Percentiles rank a stretch among this genome's conserved stretches.
Conservation (phyloP, 2,329 filamentous ascomycete species). For the Pseudodiploospora longispora region DNA sequence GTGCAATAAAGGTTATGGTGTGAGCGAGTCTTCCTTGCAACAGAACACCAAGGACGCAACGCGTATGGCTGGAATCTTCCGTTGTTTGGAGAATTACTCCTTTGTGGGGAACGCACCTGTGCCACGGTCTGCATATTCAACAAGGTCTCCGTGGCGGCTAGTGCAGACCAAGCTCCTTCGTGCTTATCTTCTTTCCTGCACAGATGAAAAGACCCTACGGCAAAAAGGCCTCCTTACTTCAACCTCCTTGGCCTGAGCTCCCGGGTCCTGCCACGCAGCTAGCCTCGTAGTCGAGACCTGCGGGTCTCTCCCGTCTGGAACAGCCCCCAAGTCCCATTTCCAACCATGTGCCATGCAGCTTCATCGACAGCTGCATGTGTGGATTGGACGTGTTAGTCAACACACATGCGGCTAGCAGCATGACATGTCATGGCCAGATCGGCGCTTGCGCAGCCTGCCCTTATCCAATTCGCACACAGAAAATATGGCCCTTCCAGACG, state of each 20-base stretch:
- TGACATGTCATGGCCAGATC: neutral
- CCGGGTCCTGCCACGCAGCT: neutral
- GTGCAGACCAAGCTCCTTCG: neutral
- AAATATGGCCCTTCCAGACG: too few species aligned
- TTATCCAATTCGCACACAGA: neutral
- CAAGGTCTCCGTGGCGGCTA: neutral
- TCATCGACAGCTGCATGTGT: neutral
- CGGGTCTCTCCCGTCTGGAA: neutral
- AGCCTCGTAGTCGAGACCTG: neutral
- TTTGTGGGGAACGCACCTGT: neutral
- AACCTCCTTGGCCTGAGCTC: neutral
- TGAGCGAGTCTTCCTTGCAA: too few species aligned
- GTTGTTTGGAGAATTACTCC: too few species aligned
- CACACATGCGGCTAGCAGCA: conserved; percentile 1
- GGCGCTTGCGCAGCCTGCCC: neutral
- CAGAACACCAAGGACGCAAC: too few species aligned
- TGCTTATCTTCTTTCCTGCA: neutral
- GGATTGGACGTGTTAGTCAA: neutral
- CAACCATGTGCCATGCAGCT: neutral
- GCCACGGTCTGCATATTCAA: conserved; percentile 5
- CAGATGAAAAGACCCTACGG: neutral
- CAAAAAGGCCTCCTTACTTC: neutral
- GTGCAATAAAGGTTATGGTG: too few species aligned
- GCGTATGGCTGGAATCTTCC: too few species aligned
- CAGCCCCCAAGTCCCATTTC: neutral